phyloP scores from a whole-genome alignment of 352 stramenopile genomes.

The Phytophthora fragariaefolia region DNA sequence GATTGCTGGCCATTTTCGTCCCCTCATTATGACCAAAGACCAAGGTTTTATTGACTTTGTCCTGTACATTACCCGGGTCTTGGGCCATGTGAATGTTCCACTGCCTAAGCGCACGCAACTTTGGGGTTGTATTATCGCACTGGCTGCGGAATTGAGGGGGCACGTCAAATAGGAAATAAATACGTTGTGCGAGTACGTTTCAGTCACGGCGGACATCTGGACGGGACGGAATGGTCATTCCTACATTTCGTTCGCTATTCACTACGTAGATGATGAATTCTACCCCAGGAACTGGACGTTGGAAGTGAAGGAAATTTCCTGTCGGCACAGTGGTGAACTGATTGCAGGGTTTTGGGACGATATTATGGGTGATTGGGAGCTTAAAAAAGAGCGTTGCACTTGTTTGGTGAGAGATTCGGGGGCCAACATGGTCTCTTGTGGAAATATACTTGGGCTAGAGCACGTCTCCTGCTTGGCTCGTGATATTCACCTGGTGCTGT shows the following conservation, averaged over 20 bases:
- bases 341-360: conserved; percentile 1
- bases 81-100: conserved; percentile 7
- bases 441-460: too few relatives aligned
- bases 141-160: conserved; percentile 4
- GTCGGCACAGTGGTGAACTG: not conserved
- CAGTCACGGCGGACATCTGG: conserved; percentile 19
- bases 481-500: too few relatives aligned
- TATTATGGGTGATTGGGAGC: conserved; percentile 4
- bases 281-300: conserved; percentile 11
- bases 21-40: too few relatives aligned
- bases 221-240: conserved; percentile 10
- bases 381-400: too few relatives aligned
- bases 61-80: not conserved
- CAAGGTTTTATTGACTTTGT: conserved; percentile 21
- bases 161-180: not conserved
- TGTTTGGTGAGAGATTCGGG: too few relatives aligned
- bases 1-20: too few relatives aligned
- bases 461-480: too few relatives aligned
- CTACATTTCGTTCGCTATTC: conserved; percentile 19
- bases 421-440: too few relatives aligned
- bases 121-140: conserved; percentile 1
- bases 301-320: conserved; percentile 16
- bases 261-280: conserved; percentile 17
- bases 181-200: conserved; percentile 6
- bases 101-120: conserved; percentile 8